Evolutionary conservation across 139 green algal species (phyloP).

Genomic region (Tetraselmis chui): DNA sequence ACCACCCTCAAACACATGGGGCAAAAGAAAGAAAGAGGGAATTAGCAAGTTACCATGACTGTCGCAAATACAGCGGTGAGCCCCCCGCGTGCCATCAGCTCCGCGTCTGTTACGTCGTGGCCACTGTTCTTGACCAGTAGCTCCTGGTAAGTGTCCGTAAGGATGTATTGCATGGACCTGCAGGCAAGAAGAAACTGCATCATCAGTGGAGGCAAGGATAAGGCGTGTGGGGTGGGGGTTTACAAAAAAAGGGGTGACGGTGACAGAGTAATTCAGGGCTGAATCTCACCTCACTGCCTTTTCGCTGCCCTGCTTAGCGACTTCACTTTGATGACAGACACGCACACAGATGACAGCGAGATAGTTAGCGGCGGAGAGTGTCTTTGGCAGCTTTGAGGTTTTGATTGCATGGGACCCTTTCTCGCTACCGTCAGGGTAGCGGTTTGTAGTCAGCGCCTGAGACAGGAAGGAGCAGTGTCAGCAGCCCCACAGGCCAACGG

Average conservation of each 20-base stretch:
- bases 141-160: neutral
- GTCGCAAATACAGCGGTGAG: neutral
- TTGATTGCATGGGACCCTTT: neutral
- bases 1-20: no score
- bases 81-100: neutral
- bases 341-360: neutral
- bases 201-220: no score
- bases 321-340: neutral
- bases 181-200: no score
- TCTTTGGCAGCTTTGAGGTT: neutral
- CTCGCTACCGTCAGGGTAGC: neutral
- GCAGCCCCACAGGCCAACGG: neutral
- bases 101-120: neutral
- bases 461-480: neutral
- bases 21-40: no score
- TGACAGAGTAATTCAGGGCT: no score
- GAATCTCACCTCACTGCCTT: neutral
- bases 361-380: neutral
- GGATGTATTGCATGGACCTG: neutral
- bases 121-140: neutral
- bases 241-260: no score
- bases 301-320: neutral
- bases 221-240: no score
- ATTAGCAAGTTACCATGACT: neutral
- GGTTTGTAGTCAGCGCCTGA: neutral